Conservation (phyloP, 495 filamentous ascomycete species). For the Daldinia grandis region DNA sequence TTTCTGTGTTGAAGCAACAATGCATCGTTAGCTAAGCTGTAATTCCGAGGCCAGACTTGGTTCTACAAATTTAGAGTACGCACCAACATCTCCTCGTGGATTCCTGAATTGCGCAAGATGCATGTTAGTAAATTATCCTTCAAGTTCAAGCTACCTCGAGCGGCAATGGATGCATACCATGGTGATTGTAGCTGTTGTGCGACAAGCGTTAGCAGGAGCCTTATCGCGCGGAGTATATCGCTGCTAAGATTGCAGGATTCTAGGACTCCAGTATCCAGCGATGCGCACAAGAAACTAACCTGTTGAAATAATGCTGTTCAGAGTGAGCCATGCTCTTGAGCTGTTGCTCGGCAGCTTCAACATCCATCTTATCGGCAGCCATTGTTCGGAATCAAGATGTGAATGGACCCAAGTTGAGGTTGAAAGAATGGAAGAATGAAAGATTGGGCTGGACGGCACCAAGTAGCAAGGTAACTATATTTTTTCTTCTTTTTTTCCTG, state of each 20-base stretch:
- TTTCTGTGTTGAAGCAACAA: slow-evolving; percentile 66
- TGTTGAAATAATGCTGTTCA: slow-evolving; percentile 97
- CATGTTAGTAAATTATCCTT: slow-evolving; percentile 44
- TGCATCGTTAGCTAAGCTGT: slow-evolving; percentile 28
- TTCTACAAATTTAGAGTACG: slow-evolving; percentile 50
- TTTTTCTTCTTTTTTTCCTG: slow-evolving; percentile 26
- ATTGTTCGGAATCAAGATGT: slow-evolving; percentile 40
- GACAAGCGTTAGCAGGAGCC: slow-evolving; percentile 46
- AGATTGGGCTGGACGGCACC: slow-evolving; percentile 17
- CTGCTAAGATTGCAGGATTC: slow-evolving; percentile 22
- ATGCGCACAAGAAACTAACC: slow-evolving; percentile 60
- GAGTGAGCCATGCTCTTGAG: slow-evolving; percentile 78
- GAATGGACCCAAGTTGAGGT: background rate
- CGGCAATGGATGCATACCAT: slow-evolving; percentile 68
- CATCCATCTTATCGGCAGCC: slow-evolving; percentile 54
- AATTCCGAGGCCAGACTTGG: slow-evolving; percentile 17
- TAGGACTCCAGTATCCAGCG: background rate
- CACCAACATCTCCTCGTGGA: slow-evolving; percentile 98
- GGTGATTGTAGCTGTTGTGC: slow-evolving; percentile 83
- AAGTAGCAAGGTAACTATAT: slow-evolving; percentile 14
- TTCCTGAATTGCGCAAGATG: slow-evolving; percentile 63
- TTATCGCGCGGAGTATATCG: slow-evolving; percentile 14
- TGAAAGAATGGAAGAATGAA: slow-evolving; percentile 11
- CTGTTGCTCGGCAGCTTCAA: slow-evolving; percentile 59
- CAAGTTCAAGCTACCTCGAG: background rate